Conservation (phyloP, 106 monocot genomes). For the Acorus gramineus region DNA sequence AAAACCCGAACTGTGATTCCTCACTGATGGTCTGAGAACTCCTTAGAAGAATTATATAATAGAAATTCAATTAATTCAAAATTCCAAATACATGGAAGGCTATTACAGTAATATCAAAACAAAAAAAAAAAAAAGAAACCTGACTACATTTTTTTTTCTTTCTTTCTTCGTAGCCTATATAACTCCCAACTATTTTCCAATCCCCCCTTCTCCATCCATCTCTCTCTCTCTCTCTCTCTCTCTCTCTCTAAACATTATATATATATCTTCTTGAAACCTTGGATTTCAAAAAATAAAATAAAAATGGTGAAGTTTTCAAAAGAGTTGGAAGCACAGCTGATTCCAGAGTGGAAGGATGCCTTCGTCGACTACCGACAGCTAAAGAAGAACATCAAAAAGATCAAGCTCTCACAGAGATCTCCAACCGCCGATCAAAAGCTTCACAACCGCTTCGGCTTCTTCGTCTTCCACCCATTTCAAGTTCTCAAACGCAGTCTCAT, state of each 20-base stretch:
- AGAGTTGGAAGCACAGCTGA: slow-evolving; percentile 85
- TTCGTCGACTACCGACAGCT: slow-evolving; percentile 90
- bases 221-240: not conserved
- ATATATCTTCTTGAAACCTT: too few species aligned
- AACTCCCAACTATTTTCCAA: not conserved
- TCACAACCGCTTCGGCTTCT: slow-evolving; percentile 26
- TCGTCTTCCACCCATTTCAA: slow-evolving; percentile 33
- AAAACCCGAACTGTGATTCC: too few species aligned
- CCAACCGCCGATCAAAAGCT: too few species aligned
- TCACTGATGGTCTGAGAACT: too few species aligned
- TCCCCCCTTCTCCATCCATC: not conserved
- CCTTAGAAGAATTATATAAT: too few species aligned
- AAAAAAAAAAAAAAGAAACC: too few species aligned
- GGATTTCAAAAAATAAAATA: slow-evolving; percentile 1
- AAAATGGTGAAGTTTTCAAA: slow-evolving; percentile 86
- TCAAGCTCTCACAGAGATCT: slow-evolving; percentile 33
- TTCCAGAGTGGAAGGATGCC: slow-evolving; percentile 94
- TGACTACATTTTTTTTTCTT: not conserved
- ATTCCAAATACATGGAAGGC: too few species aligned
- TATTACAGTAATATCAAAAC: too few species aligned
- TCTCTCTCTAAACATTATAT: not conserved
- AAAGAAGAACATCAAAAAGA: slow-evolving; percentile 88
- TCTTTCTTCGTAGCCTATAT: slow-evolving; percentile 5
- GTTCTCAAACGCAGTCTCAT: slow-evolving; percentile 16
- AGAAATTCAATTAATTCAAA: too few species aligned